These are phyloP conservation scores for Fusarium udum DNA, from an alignment of 2,329 filamentous ascomycete genomes.

Conservation along the genomic window DNA sequence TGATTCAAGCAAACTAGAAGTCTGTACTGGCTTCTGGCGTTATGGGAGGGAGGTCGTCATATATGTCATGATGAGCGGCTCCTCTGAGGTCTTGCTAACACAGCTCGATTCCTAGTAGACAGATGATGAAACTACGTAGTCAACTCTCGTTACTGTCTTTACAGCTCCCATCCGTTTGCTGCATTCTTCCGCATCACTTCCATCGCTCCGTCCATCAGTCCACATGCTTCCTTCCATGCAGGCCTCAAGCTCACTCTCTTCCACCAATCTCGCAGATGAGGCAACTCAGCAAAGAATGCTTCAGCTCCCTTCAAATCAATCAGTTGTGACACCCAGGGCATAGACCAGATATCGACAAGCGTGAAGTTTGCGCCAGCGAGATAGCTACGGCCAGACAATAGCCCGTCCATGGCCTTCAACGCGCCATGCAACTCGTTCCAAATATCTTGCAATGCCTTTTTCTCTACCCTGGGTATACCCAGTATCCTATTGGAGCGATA, in stretches of 20 bases:
- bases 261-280: not conserved
- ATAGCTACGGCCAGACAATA: not conserved
- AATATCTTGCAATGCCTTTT: accelerated
- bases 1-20: not conserved
- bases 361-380: accelerated
- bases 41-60: not conserved
- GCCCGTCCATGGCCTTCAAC: not conserved
- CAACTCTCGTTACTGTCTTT: accelerated
- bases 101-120: not conserved
- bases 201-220: not conserved
- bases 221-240: not conserved
- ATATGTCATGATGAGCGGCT: not conserved
- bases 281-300: not conserved
- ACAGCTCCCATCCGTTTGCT: not conserved
- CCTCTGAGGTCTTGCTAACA: too few relatives aligned
- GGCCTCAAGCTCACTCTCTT: not conserved
- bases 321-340: not conserved
- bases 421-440: accelerated
- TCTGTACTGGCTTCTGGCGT: not conserved
- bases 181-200: not conserved
- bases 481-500: accelerated
- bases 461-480: not conserved
- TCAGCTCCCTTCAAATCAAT: not conserved
- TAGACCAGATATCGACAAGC: accelerated
- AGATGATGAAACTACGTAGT: not conserved